A percentile compares a stretch with the other conserved stretches of the same genome.
phyloP scores from a whole-genome alignment of 306 rosid genomes.

The Trichosanthes truncata region DNA sequence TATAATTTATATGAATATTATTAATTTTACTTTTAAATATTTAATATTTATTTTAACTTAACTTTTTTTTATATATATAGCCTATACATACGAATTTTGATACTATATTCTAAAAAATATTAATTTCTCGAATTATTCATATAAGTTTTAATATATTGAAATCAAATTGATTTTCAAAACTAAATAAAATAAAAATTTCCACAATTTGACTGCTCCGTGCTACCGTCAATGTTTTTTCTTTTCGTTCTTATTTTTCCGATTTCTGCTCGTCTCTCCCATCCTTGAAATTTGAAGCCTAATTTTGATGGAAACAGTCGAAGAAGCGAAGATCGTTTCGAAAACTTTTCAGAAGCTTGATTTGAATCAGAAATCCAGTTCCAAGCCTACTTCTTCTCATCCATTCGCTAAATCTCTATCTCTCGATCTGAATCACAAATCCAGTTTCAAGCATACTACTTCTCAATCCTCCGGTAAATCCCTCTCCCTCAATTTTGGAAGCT shows the following conservation, averaged over 20 bases:
- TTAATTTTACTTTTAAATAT: too few relatives aligned
- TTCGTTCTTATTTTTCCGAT: not conserved
- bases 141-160: too few relatives aligned
- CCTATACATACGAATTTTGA: too few relatives aligned
- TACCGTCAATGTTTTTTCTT: not conserved
- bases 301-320: conserved; percentile 57
- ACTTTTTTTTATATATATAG: too few relatives aligned
- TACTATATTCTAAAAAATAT: too few relatives aligned
- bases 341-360: conserved; percentile 45
- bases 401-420: conserved; percentile 22
- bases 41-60: too few relatives aligned
- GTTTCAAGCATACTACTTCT: not conserved
- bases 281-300: not conserved
- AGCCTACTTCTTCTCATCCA: conserved; percentile 23
- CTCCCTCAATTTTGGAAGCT: not conserved
- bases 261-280: not conserved
- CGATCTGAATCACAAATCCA: not conserved
- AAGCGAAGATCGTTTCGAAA: conserved; percentile 14
- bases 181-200: not conserved
- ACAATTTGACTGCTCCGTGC: not conserved
- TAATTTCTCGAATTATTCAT: too few relatives aligned
- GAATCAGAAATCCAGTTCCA: conserved; percentile 33
- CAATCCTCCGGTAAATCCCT: not conserved
- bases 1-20: too few relatives aligned
- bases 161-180: not conserved